A percentile compares a stretch with the other conserved stretches of the same genome.
phyloP scores from a whole-genome alignment of 2,329 filamentous ascomycete genomes.

The Metarhizium robertsii region DNA sequence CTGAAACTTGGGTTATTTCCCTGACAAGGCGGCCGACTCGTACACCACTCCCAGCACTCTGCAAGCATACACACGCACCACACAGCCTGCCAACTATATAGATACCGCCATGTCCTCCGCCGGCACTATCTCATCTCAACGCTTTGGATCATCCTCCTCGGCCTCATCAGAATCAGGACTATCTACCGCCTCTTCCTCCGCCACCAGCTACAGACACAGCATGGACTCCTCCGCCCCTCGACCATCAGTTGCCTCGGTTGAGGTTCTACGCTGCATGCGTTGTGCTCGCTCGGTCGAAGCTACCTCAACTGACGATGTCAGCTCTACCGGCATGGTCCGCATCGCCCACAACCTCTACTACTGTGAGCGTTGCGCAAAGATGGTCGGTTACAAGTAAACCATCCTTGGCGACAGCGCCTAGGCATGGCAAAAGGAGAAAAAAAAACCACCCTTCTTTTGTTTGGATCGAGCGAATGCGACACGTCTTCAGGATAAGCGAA shows the following conservation, averaged over 20 bases:
- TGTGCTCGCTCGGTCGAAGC: constrained; percentile 51
- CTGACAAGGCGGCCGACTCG: background rate
- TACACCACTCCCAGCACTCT: background rate
- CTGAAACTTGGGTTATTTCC: background rate
- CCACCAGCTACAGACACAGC: constrained; percentile 28
- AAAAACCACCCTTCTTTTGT: background rate
- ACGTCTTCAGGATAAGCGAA: background rate
- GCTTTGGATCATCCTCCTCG: constrained; percentile 15
- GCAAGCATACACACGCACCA: background rate
- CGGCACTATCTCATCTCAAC: constrained; percentile 9
- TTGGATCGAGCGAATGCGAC: background rate
- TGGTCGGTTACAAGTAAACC: constrained; percentile 52
- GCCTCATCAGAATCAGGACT: constrained; percentile 32
- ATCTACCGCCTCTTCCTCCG: constrained; percentile 23
- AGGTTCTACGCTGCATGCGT: constrained; percentile 53
- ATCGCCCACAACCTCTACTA: constrained; percentile 59
- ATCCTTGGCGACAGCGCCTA: background rate
- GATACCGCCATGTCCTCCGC: constrained; percentile 9
- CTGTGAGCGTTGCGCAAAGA: constrained; percentile 53
- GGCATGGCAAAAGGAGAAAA: background rate
- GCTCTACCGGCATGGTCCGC: constrained; percentile 51
- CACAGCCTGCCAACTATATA: background rate
- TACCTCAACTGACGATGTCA: constrained; percentile 50
- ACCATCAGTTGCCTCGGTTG: constrained; percentile 40
- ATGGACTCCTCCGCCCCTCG: constrained; percentile 36